phyloP scores from a whole-genome alignment of 2,329 filamentous ascomycete species.

The Epichloe festucae region DNA sequence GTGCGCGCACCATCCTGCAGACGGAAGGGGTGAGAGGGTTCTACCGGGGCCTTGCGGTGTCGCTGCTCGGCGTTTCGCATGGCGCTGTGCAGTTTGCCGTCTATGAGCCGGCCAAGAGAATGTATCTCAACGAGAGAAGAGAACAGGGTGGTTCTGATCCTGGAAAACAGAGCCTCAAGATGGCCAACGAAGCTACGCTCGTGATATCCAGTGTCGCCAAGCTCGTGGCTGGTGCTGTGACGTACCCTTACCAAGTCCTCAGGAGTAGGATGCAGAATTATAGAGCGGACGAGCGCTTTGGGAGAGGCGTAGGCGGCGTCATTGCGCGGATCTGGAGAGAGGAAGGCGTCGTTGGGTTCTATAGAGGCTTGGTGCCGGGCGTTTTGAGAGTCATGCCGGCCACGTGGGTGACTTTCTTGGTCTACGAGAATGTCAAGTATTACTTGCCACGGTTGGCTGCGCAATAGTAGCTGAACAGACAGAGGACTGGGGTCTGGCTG shows the following conservation, averaged over 20 bases:
- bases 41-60: conserved; percentile 75
- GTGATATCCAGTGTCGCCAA: conserved; percentile 70
- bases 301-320: conserved; percentile 57
- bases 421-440: conserved; percentile 86
- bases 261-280: conserved; percentile 82
- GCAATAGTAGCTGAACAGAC: not conserved
- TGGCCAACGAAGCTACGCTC: conserved; percentile 68
- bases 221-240: conserved; percentile 74
- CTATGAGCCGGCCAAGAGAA: conserved; percentile 59
- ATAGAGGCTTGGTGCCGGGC: conserved; percentile 80
- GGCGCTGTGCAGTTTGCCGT: conserved; percentile 93
- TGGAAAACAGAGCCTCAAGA: conserved; percentile 8
- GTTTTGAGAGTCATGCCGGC: conserved; percentile 85
- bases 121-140: conserved; percentile 30
- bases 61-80: conserved; percentile 76
- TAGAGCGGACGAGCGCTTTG: conserved; percentile 63
- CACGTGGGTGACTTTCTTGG: conserved; percentile 91
- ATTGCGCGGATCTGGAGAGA: conserved; percentile 60
- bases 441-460: conserved; percentile 41
- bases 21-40: conserved; percentile 69
- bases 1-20: conserved; percentile 50
- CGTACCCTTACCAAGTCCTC: conserved; percentile 92
- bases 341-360: conserved; percentile 76
- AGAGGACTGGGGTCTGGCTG: not conserved
- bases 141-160: not conserved